Conservation (phyloP, 495 filamentous ascomycete species). For the Cercophora sp. region DNA sequence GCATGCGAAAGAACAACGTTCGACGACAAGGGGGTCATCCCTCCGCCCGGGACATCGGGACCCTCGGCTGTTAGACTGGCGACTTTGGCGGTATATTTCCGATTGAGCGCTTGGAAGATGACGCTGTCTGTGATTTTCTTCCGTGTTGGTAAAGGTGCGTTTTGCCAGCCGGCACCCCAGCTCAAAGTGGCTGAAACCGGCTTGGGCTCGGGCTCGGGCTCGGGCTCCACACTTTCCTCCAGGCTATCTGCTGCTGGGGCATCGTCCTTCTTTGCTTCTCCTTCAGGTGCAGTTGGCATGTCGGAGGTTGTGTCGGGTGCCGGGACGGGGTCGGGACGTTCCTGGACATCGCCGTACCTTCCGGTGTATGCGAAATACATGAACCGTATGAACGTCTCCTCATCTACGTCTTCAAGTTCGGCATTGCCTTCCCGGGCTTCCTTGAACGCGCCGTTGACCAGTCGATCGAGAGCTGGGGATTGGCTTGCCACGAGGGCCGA, state of each 20-base stretch:
- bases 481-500: background rate
- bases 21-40: background rate
- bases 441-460: conserved; percentile 11
- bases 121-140: too few species aligned
- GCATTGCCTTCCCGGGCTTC: conserved; percentile 7
- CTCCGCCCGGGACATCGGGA: background rate
- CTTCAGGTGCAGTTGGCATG: background rate
- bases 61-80: background rate
- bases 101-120: too few species aligned
- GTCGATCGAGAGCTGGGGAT: background rate
- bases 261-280: too few species aligned
- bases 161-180: too few species aligned
- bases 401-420: conserved; percentile 6
- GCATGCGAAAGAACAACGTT: background rate
- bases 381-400: conserved; percentile 8
- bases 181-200: too few species aligned
- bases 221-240: too few species aligned
- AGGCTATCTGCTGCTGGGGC: too few species aligned
- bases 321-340: background rate
- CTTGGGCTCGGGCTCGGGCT: too few species aligned
- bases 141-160: too few species aligned
- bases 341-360: background rate
- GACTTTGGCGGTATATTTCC: background rate
- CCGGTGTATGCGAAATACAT: conserved; percentile 12
- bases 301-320: background rate